Percentiles rank a stretch among this genome's conserved stretches.
Evolutionary conservation across 768 basidiomycete genomes (phyloP).

Genomic region (Ramaria sp.): DNA sequence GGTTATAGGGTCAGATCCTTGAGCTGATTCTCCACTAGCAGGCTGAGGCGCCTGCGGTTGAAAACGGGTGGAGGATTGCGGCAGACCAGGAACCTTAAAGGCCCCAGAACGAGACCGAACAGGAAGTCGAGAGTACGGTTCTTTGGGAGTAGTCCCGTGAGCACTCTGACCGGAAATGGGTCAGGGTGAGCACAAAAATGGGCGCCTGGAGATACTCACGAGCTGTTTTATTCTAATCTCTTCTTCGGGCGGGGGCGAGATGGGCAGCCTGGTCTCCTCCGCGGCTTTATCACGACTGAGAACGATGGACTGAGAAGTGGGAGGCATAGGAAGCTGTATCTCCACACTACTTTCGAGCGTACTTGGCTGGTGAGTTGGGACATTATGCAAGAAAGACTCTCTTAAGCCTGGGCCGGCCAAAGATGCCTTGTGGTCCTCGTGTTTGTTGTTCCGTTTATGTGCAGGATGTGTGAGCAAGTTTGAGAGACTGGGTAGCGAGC

Average conservation of each 20-base stretch:
- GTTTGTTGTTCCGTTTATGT: background rate
- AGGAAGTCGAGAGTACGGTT: background rate
- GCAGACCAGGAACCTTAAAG: background rate
- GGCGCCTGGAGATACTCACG: background rate
- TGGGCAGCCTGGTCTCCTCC: background rate
- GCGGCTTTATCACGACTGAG: background rate
- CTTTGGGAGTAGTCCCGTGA: background rate
- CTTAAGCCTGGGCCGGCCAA: background rate
- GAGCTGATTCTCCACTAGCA: background rate
- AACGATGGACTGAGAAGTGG: background rate
- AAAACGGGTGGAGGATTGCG: background rate
- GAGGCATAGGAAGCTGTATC: background rate
- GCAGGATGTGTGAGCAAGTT: background rate
- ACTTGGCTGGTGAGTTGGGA: background rate
- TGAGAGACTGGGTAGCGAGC: background rate
- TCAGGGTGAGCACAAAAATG: background rate
- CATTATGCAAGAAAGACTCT: background rate
- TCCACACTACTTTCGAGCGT: background rate
- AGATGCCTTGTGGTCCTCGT: background rate
- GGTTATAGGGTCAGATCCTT: background rate
- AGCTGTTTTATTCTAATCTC: background rate
- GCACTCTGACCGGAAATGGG: background rate
- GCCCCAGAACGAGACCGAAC: background rate
- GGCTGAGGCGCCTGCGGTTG: background rate
- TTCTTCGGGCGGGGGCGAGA: conserved; percentile 2